A percentile compares a stretch with the other conserved stretches of the same genome.
These are phyloP conservation scores for Xerocomus nothofagi DNA, from an alignment of 1,284 basidiomycete genomes.

Conservation along the genomic window DNA sequence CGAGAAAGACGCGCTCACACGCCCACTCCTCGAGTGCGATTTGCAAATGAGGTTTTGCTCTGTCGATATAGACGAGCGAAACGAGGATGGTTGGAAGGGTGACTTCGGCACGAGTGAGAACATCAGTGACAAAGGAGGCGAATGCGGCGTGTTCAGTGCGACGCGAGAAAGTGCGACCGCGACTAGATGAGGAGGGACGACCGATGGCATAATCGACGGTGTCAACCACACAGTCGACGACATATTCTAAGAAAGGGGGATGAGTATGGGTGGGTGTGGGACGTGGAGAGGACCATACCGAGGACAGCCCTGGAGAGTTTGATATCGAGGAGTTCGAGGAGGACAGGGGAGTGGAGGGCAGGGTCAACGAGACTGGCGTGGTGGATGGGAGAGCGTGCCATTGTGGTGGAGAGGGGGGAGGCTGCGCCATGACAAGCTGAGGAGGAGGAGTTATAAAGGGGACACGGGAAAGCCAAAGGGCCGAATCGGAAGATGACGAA, in stretches of 20 bases:
- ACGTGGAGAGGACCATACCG: conserved; percentile 45
- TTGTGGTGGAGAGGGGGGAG: conserved; percentile 6
- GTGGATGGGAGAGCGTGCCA: conserved; percentile 46
- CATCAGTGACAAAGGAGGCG: conserved; percentile 58
- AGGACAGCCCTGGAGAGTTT: conserved; percentile 59
- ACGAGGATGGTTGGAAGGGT: conserved; percentile 62
- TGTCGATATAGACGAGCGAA: conserved; percentile 66
- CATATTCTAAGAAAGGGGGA: conserved; percentile 53
- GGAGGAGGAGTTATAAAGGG: conserved; percentile 35
- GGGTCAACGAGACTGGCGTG: conserved; percentile 63
- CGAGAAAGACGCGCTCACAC: conserved; percentile 73
- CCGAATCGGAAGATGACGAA: conserved; percentile 36
- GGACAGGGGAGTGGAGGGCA: conserved; percentile 56
- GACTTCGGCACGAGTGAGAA: conserved; percentile 68
- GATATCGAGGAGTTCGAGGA: conserved; percentile 62
- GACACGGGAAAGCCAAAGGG: conserved; percentile 22
- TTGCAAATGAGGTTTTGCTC: conserved; percentile 70
- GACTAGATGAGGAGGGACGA: conserved; percentile 52
- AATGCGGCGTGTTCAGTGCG: conserved; percentile 56
- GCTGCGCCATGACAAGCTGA: conserved; percentile 2
- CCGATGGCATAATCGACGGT: conserved; percentile 73
- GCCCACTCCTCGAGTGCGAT: conserved; percentile 78
- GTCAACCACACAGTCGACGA: conserved; percentile 63
- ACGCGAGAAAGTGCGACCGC: conserved; percentile 48
- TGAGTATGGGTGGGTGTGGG: not conserved